Conservation (phyloP, 345 rosid genomes). For the Moricandia moricandioides region DNA sequence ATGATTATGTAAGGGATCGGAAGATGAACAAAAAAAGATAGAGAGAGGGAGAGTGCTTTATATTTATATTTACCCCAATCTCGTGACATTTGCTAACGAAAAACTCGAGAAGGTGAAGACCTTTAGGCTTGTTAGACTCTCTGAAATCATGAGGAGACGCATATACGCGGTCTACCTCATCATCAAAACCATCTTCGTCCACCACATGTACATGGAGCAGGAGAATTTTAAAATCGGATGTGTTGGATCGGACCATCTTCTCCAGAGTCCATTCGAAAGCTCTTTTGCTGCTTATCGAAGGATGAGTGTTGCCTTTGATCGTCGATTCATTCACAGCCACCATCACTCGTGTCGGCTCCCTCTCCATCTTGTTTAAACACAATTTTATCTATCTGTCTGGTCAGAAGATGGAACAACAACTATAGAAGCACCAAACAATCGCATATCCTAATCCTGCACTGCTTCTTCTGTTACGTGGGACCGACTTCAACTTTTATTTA, state of each 20-base stretch:
- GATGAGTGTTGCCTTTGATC: background rate
- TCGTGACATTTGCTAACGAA: slow-evolving; percentile 75
- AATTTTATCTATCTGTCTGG: background rate
- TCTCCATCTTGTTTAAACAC: background rate
- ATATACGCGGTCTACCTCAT: slow-evolving; percentile 73
- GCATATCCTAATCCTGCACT: background rate
- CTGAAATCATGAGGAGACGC: slow-evolving; percentile 84
- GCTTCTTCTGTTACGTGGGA: background rate
- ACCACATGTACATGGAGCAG: slow-evolving; percentile 87
- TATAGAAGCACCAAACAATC: background rate
- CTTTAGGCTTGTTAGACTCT: slow-evolving; percentile 54
- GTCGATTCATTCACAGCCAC: background rate
- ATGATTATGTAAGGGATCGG: background rate
- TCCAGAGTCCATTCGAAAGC: slow-evolving; percentile 90
- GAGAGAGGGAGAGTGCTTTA: background rate
- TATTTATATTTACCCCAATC: slow-evolving; percentile 54
- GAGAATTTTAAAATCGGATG: slow-evolving; percentile 69
- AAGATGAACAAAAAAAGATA: background rate
- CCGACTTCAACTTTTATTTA: background rate
- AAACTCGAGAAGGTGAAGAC: slow-evolving; percentile 72
- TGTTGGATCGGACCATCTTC: slow-evolving; percentile 82
- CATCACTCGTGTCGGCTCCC: background rate
- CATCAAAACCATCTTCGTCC: slow-evolving; percentile 43
- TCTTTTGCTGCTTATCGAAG: slow-evolving; percentile 29
- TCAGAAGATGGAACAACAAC: background rate